A percentile compares a stretch with the other conserved stretches of the same genome.
These are phyloP conservation scores for Cardamine chenopodiifolia DNA, from an alignment of 345 rosid species.

Conservation along the genomic window DNA sequence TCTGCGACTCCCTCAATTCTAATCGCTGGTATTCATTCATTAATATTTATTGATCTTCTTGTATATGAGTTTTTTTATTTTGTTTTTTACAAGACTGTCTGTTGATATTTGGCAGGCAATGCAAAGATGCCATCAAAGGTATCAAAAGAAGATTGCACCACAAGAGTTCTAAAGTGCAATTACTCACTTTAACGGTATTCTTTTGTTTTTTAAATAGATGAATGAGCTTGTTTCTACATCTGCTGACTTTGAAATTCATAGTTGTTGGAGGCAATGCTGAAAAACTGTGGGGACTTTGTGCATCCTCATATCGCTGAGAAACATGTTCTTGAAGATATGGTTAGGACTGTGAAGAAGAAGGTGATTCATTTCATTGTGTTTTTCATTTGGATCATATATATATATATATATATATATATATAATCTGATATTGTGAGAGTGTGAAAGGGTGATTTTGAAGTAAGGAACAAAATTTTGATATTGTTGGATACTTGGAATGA, in stretches of 20 bases:
- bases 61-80: neutral
- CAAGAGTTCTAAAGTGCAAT: slow-evolving; percentile 76
- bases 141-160: slow-evolving; percentile 87
- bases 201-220: neutral
- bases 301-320: slow-evolving; percentile 83
- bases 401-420: neutral
- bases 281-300: slow-evolving; percentile 87
- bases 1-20: slow-evolving; percentile 80
- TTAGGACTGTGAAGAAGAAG: slow-evolving; percentile 78
- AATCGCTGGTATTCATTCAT: slow-evolving; percentile 50
- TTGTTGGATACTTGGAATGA: slow-evolving; percentile 96
- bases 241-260: slow-evolving; percentile 34
- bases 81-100: neutral
- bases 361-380: slow-evolving; percentile 35
- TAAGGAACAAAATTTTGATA: slow-evolving; percentile 72
- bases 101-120: slow-evolving; percentile 57
- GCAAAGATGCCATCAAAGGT: slow-evolving; percentile 87
- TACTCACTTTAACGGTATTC: slow-evolving; percentile 88
- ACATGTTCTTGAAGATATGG: slow-evolving; percentile 85
- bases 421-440: neutral
- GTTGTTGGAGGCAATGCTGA: slow-evolving; percentile 94
- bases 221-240: neutral
- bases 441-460: slow-evolving; percentile 71
- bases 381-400: neutral
- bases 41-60: neutral